Base-by-base conservation (phyloP, 495 filamentous ascomycete genomes). In the Penicillium canescens region DNA sequence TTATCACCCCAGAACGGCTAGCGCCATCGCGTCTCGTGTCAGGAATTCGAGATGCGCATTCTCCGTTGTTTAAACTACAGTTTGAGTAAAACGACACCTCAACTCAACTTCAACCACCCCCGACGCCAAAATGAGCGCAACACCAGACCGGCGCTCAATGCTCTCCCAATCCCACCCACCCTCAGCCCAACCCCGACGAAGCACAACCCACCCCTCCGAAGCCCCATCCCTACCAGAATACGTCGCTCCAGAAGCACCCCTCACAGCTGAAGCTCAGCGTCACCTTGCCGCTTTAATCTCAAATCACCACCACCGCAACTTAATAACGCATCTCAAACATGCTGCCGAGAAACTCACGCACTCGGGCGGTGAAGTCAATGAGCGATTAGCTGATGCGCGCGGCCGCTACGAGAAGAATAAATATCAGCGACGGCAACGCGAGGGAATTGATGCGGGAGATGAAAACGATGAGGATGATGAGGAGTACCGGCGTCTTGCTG, bases 181-280 rank as follows among this genome's bases (percentile, higher is more conserved):
- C 36, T 49, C 46, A 37, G 20, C 59, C 21, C 47, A 60, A 46
- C 46, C 55, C 42, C 33, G 23, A 47, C 44, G 12, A 56, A 23
- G 13, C 24, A 13, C 40, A n/a, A 20, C 33, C 23, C 53, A 14
- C 14, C 48, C 24, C 26, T 8, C 46, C 42, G 37, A 56, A 23
- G n/a, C n/a, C 24, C 62, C 69, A 11, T 62, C 71, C 0, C 68
- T 87, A 8, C 86, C 86, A 3, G 60, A 72, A 7, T 89, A 90
- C 66, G 75, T 89, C 56, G 62, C 79, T 1, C 84, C 79, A 11
- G 59, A 74, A 14, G 78, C 71, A 31, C 77, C 85, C 10, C 79
- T 79, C 5, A 76, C 67, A 34, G 39, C 52, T 13, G 62, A 65
- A 16, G 60, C 61, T 33, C 70, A 74, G 41, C 50, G 56, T 11